Base-by-base conservation (phyloP, 2,329 filamentous ascomycete genomes). In the Triangularia verruculosa region DNA sequence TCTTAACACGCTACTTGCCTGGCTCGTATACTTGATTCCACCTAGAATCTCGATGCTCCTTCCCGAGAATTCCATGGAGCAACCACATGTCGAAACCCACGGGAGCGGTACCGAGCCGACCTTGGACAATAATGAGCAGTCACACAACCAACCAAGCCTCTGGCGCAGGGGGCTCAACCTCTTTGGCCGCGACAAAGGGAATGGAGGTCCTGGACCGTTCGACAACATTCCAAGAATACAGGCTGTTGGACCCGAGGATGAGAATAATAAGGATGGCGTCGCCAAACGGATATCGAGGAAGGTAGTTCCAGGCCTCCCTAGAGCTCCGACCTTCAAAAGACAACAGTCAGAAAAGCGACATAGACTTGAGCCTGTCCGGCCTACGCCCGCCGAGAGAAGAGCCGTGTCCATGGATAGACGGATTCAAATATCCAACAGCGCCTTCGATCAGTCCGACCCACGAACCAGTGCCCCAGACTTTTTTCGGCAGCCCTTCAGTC, bases 321-420 rank as follows among this genome's bases (percentile, higher is more conserved):
- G 92, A 57, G 81, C 88, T 4, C 86, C 89, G 70, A 96, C 92
- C 0, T 93, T 96, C 77, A 90, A 88, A 76, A 86, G 93, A 70
- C 92, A 94, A 75, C 85, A 90, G 73, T 94, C 92, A 27, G 93
- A 97, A 76, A 84, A 86, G 67, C 85, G 92, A 69, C 86, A 90
- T 70, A 89, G 87, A 71, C 81, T 96, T 61, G 81, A 89, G 64
- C 87, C 90, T 53, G 81, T 87, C 51, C 80, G 88, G 56, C 83
- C 85, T 5, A 84, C 86, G 30, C 77, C 82, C 25, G 83, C 84
- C 43, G 90, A 93, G 76, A 86, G 90, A 69, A 86, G 92, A 72
- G 87, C 91, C 11, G 80, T 87, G 13, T 94, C 90, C 8, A 82
- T 86, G 55, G 89, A 88, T 70, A 78, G 84, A 59, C 80, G 80